phyloP scores from a whole-genome alignment of 139 green algal species.

The Tetradesmus obliquus region DNA sequence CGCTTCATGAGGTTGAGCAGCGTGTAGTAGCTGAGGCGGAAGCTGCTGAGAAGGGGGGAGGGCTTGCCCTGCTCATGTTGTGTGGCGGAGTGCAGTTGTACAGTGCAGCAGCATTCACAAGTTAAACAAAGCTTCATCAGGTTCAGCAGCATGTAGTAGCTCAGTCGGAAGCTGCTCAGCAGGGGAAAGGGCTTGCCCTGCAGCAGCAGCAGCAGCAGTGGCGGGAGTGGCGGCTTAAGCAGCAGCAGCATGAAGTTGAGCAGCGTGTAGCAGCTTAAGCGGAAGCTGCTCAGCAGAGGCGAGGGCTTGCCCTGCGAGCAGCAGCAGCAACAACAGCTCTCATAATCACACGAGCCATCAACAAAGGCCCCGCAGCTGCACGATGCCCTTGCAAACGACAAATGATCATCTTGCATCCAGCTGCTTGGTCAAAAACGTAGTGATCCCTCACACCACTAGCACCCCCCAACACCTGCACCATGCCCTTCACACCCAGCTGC shows the following conservation, averaged over 20 bases:
- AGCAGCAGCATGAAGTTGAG: slow-evolving; percentile 86
- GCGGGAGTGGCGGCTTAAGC: background rate
- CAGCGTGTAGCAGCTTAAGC: slow-evolving; percentile 75
- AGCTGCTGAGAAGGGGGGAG: slow-evolving; percentile 55
- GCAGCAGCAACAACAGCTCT: background rate
- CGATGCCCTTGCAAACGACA: slow-evolving; percentile 45
- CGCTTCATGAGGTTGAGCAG: slow-evolving; percentile 93
- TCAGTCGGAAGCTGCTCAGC: slow-evolving; percentile 57
- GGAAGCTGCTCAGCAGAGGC: slow-evolving; percentile 57
- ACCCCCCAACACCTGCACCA: too few species aligned
- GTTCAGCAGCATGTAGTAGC: slow-evolving; percentile 88
- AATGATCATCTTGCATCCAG: slow-evolving; percentile 72
- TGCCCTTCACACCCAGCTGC: too few species aligned
- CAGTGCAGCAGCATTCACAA: background rate
- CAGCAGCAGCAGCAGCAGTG: background rate
- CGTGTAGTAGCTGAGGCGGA: slow-evolving; percentile 68
- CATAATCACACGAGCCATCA: background rate
- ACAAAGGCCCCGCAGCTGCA: background rate
- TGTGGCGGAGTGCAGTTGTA: background rate
- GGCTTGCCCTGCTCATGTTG: slow-evolving; percentile 64
- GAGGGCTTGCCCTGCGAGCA: slow-evolving; percentile 64
- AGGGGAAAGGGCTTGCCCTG: slow-evolving; percentile 70
- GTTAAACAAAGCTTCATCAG: slow-evolving; percentile 52
- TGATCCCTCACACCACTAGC: too few species aligned
- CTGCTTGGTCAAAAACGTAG: slow-evolving; percentile 80